Conservation (phyloP, 495 filamentous ascomycete species). For the Aspergillus hancockii region DNA sequence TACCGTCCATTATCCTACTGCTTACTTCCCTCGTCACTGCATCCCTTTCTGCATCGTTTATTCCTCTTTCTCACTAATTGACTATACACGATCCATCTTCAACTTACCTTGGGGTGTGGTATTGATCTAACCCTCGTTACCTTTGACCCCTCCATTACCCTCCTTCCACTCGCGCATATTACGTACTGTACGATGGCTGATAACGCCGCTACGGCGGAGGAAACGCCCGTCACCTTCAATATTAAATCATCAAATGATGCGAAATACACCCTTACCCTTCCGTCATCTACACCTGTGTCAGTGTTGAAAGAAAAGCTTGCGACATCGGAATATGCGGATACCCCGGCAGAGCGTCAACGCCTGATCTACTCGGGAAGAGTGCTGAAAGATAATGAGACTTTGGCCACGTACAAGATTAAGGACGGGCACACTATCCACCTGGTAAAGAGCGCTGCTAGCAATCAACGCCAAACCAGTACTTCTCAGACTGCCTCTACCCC, state of each 20-base stretch:
- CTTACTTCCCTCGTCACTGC: background rate
- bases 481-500: slow-evolving; percentile 49
- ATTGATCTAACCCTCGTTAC: slow-evolving; percentile 13
- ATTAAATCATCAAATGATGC: slow-evolving; percentile 88
- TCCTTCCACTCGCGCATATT: slow-evolving; percentile 11
- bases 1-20: slow-evolving; percentile 1
- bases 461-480: slow-evolving; percentile 65
- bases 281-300: slow-evolving; percentile 71
- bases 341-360: slow-evolving; percentile 83
- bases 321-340: slow-evolving; percentile 74
- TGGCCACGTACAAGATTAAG: slow-evolving; percentile 91
- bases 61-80: slow-evolving; percentile 14
- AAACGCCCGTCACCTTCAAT: slow-evolving; percentile 80
- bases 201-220: slow-evolving; percentile 44
- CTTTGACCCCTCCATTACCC: slow-evolving; percentile 14
- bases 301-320: slow-evolving; percentile 90
- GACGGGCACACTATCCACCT: slow-evolving; percentile 93
- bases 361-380: slow-evolving; percentile 97
- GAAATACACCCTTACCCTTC: slow-evolving; percentile 78
- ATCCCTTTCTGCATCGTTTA: background rate
- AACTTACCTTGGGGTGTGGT: background rate
- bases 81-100: background rate
- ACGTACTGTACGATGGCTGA: slow-evolving; percentile 44
- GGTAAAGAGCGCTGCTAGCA: slow-evolving; percentile 93
- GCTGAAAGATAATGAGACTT: slow-evolving; percentile 85